Percentiles rank a stretch among this genome's conserved stretches.
Conservation (phyloP, 805 yeast species). For the Starmerella stigmatis region DNA sequence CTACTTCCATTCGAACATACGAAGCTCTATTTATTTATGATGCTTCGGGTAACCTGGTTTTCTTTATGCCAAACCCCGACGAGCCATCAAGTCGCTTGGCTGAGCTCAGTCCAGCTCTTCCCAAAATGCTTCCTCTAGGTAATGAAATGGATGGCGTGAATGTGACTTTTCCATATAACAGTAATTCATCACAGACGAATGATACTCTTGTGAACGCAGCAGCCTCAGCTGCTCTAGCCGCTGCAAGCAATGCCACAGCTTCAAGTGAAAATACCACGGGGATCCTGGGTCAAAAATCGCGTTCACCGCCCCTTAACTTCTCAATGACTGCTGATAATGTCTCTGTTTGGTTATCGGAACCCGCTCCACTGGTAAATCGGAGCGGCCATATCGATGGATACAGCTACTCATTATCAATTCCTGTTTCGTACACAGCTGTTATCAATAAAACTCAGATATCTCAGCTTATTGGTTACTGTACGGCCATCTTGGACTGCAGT, state of each 20-base stretch:
- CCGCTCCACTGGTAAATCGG: constrained; percentile 8
- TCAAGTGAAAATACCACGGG: neutral
- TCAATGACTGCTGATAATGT: constrained; percentile 2
- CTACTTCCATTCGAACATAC: constrained; percentile 8
- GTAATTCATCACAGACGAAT: neutral
- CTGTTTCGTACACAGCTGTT: constrained; percentile 5
- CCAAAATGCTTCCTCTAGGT: constrained; percentile 12
- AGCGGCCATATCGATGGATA: constrained; percentile 9
- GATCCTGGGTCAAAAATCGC: no score
- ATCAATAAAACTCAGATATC: constrained; percentile 8
- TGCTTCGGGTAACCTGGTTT: constrained; percentile 8
- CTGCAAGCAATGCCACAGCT: constrained; percentile 2
- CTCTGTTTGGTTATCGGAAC: constrained; percentile 11
- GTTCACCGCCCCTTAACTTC: constrained; percentile 1
- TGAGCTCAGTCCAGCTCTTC: constrained; percentile 1
- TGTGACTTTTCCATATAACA: neutral
- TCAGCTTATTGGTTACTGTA: constrained; percentile 19
- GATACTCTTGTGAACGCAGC: neutral
- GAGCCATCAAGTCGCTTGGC: neutral
- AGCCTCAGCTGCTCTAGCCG: constrained; percentile 6
- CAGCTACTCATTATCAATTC: constrained; percentile 13
- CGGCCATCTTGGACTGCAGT: constrained; percentile 18
- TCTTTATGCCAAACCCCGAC: constrained; percentile 11
- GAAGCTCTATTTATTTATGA: constrained; percentile 18
- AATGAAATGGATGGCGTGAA: neutral